phyloP scores from a whole-genome alignment of 2,329 filamentous ascomycete genomes.

The Dothideomycetes sp. region DNA sequence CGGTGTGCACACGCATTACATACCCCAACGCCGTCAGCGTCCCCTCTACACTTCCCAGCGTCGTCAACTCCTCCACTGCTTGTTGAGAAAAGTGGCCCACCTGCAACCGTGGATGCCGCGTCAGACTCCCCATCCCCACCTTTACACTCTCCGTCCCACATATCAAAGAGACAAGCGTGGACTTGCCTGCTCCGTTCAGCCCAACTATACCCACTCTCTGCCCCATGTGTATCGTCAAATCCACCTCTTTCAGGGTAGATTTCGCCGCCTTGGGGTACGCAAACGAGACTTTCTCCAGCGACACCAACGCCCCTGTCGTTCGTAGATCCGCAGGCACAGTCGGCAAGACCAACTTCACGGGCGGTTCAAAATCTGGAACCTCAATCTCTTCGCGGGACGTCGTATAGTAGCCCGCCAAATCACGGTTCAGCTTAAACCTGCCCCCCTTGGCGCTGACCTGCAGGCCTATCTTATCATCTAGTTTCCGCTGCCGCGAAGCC shows the following conservation, averaged over 20 bases:
- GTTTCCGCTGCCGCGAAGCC: constrained; percentile 71
- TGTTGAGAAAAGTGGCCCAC: constrained; percentile 74
- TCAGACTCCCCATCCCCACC: no score
- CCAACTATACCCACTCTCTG: constrained; percentile 67
- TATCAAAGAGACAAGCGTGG: constrained; percentile 62
- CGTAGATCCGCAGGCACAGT: constrained; percentile 57
- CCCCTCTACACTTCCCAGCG: constrained; percentile 39
- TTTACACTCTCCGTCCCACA: constrained; percentile 49
- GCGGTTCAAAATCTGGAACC: constrained; percentile 47
- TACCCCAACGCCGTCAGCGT: constrained; percentile 54
- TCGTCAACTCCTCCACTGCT: constrained; percentile 58
- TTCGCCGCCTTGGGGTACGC: constrained; percentile 40
- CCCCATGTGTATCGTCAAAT: constrained; percentile 59
- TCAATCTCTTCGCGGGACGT: constrained; percentile 58
- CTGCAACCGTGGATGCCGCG: constrained; percentile 56
- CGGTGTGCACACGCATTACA: constrained; percentile 32
- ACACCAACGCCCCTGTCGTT: constrained; percentile 61
- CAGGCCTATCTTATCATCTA: constrained; percentile 71
- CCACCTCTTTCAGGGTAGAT: constrained; percentile 50
- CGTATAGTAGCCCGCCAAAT: constrained; percentile 51
- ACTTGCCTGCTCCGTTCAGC: constrained; percentile 73
- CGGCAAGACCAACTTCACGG: constrained; percentile 47
- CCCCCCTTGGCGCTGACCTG: constrained; percentile 61
- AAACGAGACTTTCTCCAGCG: constrained; percentile 58
- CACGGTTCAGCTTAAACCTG: constrained; percentile 71